A percentile compares a stretch with the other conserved stretches of the same genome.
These are phyloP conservation scores for Kazachstania bromeliacearum DNA, from an alignment of 805 yeast genomes.

Conservation along the genomic window DNA sequence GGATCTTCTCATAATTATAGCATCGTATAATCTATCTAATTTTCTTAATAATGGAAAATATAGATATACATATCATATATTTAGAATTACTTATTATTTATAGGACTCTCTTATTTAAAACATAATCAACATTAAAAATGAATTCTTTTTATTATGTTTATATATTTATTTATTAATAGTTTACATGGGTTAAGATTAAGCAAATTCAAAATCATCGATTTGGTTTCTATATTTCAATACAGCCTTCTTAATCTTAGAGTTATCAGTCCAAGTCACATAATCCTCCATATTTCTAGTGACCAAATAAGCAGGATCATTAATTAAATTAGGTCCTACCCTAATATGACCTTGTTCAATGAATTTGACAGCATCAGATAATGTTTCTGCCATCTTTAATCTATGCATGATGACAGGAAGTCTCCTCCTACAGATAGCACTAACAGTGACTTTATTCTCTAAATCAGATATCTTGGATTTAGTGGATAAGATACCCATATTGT, in stretches of 20 bases:
- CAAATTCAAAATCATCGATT: constrained; percentile 52
- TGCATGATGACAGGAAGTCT: constrained; percentile 93
- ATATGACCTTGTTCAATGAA: constrained; percentile 96
- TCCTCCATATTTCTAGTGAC: constrained; percentile 94
- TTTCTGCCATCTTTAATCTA: constrained; percentile 87
- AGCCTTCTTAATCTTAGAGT: constrained; percentile 84
- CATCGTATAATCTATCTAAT: no score
- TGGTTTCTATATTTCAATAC: constrained; percentile 78
- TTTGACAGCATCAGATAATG: constrained; percentile 77
- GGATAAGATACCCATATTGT: constrained; percentile 78
- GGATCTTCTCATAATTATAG: constrained; percentile 33
- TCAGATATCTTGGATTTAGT: constrained; percentile 87
- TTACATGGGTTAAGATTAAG: no score
- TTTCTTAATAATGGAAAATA: not conserved
- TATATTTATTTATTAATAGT: no score
- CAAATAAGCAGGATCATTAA: constrained; percentile 91
- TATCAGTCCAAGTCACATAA: constrained; percentile 95
- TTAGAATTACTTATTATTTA: not conserved
- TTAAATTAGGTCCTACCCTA: constrained; percentile 90
- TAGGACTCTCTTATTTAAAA: constrained; percentile 2
- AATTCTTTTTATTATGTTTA: no score
- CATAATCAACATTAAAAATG: no score
- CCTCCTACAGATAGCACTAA: constrained; percentile 85
- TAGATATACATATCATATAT: not conserved
- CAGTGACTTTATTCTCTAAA: constrained; percentile 84